phyloP scores from a whole-genome alignment of 768 basidiomycete genomes.

The Galerina sulciceps region DNA sequence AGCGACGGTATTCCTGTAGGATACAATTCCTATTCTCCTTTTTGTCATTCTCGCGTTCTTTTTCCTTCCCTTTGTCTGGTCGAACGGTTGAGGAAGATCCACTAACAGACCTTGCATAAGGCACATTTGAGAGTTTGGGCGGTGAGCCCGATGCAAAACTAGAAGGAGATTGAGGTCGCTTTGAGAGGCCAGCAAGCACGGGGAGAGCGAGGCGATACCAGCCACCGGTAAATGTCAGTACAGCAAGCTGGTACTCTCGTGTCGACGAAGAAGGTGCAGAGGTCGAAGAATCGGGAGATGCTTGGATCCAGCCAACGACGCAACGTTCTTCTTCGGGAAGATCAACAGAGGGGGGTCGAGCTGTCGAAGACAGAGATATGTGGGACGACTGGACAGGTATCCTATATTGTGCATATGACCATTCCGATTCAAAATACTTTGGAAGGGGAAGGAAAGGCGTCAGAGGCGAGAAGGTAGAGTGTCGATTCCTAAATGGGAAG shows the following conservation, averaged over 20 bases:
- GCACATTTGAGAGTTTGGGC: constrained; percentile 37
- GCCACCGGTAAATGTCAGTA: constrained; percentile 86
- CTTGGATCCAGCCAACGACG: constrained; percentile 84
- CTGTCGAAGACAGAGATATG: constrained; percentile 75
- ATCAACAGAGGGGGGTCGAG: constrained; percentile 61
- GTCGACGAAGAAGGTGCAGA: constrained; percentile 13
- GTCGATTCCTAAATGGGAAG: constrained; percentile 65
- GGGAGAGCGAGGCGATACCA: constrained; percentile 88
- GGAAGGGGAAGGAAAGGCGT: constrained; percentile 83
- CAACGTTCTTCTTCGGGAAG: constrained; percentile 84
- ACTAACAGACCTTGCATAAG: constrained; percentile 53
- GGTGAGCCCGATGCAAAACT: constrained; percentile 39
- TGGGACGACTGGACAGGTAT: constrained; percentile 87
- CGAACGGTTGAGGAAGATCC: constrained; percentile 54
- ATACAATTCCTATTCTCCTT: constrained; percentile 70
- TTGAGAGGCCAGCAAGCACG: constrained; percentile 25
- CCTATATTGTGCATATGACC: constrained; percentile 93
- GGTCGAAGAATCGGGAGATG: constrained; percentile 37
- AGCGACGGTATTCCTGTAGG: constrained; percentile 78
- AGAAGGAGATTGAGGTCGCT: constrained; percentile 12
- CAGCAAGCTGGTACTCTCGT: constrained; percentile 76
- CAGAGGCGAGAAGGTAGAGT: constrained; percentile 80
- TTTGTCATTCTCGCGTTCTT: constrained; percentile 57
- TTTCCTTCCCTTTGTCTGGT: constrained; percentile 64
- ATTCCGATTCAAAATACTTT: constrained; percentile 93